Evolutionary conservation across 176 grass and related monocot species (phyloP), one percentile per base, ranked within the genome.

Genomic region (Zea luxurians): DNA sequence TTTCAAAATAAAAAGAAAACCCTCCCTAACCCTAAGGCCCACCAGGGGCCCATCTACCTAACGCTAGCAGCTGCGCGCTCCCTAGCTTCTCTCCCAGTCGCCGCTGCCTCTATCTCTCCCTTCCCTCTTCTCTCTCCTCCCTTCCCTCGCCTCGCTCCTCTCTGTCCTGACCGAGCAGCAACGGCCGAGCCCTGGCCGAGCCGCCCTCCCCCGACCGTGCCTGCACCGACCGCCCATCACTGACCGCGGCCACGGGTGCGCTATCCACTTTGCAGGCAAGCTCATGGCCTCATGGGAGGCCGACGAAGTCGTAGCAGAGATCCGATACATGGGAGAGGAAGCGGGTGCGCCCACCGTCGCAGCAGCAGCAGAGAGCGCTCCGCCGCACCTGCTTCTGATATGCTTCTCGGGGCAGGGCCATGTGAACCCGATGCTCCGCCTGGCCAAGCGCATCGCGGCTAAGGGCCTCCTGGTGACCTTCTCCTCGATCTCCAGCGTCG

Each of bases 371-470:
- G 57, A 1, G 18, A 27, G 57, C 8, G 9, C 57, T 3, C 57
- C 60, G 60, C 60, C 27, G 60, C 60, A 62, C 60, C 60, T 62
- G 60, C 60, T 62, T 0, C 21, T 62, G 21, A 62, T 62, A 4
- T 62, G 60, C 60, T 62, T 62, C 60, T 27, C 60, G 27, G 60
- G 60, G 10, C 60, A 62, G 10, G 60, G 60, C 60, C 60, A 62
- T 27, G 60, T 62, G 60, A 62, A 62, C 60, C 60, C 60, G 21
- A 62, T 62, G 60, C 60, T 62, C 60, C 60, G 60, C 21, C 27
- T 62, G 10, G 60, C 60, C 10, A 62, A 62, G 60, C 60, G 60
- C 60, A 6, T 62, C 60, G 60, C 60, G 21, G 60, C 60, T 1
- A 62, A 62, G 11, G 27, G 60, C 1, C 27, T 62, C 21, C 60